Evolutionary conservation across 129 eudicot species (phyloP), one percentile per base, ranked within the genome.

Genomic region (Deinandra increscens): DNA sequence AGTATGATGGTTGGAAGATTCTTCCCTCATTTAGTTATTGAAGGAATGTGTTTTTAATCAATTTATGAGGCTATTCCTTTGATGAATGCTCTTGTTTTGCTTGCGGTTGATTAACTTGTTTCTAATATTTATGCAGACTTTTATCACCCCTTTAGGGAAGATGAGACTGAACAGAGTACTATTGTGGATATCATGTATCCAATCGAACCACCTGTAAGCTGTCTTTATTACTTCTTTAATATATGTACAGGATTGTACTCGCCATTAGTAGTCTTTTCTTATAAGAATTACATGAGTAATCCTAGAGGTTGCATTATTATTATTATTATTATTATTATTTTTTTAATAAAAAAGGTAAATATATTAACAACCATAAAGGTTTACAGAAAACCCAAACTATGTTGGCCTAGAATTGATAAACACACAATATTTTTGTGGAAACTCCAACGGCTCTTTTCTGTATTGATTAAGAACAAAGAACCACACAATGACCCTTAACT

Each of bases 121-220:
- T 23, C 38, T 23, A 55, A 23, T 5, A 14, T 43, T 61, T 68
- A 66, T 41, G 62, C 87, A 91, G 96, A 88, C 71, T 84, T 92
- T 79, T 88, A 92, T 63, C 78, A 92, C 29, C 98, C 96, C 7
- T 49, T 92, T 2, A 74, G 79, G 65, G 95, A 88, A 81, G 98
- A 92, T 69, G 98, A 88, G 58, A 69, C 81, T 0, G 95, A 92
- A 70, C 89, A 92, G 62, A 88, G 95, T 74, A 92, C 96, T 34
- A 72, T 79, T 70, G 98, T 92, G 79, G 65, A 76, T 20, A 76
- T 92, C 55, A 36, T 92, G 67, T 92, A 63, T 78, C 95, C 94
- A 13, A 66, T 77, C 0, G 95, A 92, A 36, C 81, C 89, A 31
- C 98, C 96, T 36, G 97, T 91, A 84, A 59, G 80, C 4, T 73